Evolutionary conservation across 2,329 filamentous ascomycete genomes (phyloP).

Genomic region (Cladosporium sphaerospermum): DNA sequence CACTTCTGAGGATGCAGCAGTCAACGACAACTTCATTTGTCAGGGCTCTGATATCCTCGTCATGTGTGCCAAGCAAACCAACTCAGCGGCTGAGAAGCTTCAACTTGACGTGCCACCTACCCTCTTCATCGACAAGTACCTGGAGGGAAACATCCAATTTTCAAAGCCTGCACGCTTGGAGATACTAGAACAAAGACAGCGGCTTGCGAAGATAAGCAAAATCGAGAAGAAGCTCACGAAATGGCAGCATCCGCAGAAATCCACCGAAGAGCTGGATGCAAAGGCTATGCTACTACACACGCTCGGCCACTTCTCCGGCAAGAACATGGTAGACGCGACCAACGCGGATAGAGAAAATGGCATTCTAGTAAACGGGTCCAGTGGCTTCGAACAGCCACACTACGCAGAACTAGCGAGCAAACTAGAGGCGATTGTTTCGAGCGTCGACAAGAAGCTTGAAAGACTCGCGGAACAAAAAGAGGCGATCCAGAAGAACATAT

Average conservation of each 20-base stretch:
- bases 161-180: slow-evolving; percentile 44
- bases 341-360: slow-evolving; percentile 15
- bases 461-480: slow-evolving; percentile 25
- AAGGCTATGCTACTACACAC: slow-evolving; percentile 32
- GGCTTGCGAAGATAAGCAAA: slow-evolving; percentile 28
- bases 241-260: slow-evolving; percentile 27
- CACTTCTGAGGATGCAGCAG: slow-evolving; percentile 17
- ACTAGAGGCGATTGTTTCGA: slow-evolving; percentile 30
- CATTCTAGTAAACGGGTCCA: slow-evolving; percentile 17
- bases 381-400: slow-evolving; percentile 14
- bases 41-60: slow-evolving; percentile 50
- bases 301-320: slow-evolving; percentile 27
- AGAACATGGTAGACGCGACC: slow-evolving; percentile 16
- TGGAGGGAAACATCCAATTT: slow-evolving; percentile 44
- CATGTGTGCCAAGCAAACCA: slow-evolving; percentile 38
- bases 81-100: slow-evolving; percentile 27
- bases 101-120: slow-evolving; percentile 47
- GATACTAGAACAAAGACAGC: slow-evolving; percentile 28
- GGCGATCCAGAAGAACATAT: slow-evolving; percentile 24
- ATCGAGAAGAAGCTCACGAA: slow-evolving; percentile 33
- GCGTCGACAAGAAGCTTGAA: slow-evolving; percentile 27
- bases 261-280: slow-evolving; percentile 30
- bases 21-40: slow-evolving; percentile 33
- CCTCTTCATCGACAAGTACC: slow-evolving; percentile 56
- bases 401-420: slow-evolving; percentile 26